These are phyloP conservation scores for Conticribra guillardii DNA, from an alignment of 108 stramenopile genomes.

Conservation along the genomic window DNA sequence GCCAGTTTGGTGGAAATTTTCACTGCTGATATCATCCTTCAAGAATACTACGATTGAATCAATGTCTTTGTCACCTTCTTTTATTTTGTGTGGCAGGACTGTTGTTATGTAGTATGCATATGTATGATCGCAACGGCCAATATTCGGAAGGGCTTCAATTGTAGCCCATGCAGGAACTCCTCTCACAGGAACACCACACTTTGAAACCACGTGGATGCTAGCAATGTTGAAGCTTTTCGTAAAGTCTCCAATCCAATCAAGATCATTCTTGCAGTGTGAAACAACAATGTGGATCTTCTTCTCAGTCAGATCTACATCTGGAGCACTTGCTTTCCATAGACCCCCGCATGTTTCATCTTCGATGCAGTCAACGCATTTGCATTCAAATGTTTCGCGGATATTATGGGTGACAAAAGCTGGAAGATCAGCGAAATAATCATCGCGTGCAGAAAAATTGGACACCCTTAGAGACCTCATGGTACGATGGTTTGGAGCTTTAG, in stretches of 20 bases:
- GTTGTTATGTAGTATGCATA: slow-evolving; percentile 9
- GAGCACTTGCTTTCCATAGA: slow-evolving; percentile 7
- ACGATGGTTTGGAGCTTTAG: not conserved
- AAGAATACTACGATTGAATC: slow-evolving; percentile 40
- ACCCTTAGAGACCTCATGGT: too few species aligned
- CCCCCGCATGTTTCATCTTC: slow-evolving; percentile 9
- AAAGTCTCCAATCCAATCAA: slow-evolving; percentile 17
- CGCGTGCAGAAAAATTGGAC: not conserved
- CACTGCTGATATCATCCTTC: slow-evolving; percentile 24
- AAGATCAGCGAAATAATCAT: not conserved
- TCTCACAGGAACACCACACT: slow-evolving; percentile 15
- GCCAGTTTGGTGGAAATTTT: slow-evolving; percentile 22
- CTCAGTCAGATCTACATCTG: not conserved
- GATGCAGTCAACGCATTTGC: slow-evolving; percentile 8
- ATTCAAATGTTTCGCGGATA: not conserved
- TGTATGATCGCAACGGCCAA: not conserved
- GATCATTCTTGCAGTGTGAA: slow-evolving; percentile 2
- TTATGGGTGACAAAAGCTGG: not conserved
- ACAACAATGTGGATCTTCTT: slow-evolving; percentile 9
- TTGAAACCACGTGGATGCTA: slow-evolving; percentile 36
- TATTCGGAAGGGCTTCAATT: not conserved
- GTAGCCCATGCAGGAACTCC: not conserved
- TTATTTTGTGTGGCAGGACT: slow-evolving; percentile 18
- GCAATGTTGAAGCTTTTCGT: slow-evolving; percentile 10
- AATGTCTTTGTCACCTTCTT: slow-evolving; percentile 4